These are phyloP conservation scores for Populus hybrid DNA, from an alignment of 441 rosid species.

Conservation along the genomic window DNA sequence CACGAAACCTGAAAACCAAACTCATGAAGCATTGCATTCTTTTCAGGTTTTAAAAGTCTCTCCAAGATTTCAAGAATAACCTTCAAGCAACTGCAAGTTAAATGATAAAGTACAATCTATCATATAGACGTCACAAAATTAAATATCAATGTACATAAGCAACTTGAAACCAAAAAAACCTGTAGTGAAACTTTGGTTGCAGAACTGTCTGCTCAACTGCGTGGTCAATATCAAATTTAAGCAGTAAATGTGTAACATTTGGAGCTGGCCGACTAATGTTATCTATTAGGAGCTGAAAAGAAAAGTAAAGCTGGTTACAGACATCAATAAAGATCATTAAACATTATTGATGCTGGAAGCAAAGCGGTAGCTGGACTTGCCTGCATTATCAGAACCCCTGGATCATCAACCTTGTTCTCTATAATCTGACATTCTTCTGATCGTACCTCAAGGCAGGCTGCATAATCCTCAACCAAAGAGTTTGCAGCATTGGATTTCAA, in stretches of 20 bases:
- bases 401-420: constrained; percentile 75
- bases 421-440: constrained; percentile 70
- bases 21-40: constrained; percentile 83
- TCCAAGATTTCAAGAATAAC: constrained; percentile 90
- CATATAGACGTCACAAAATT: background rate
- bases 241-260: constrained; percentile 86
- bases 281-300: constrained; percentile 79
- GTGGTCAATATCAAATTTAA: constrained; percentile 81
- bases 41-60: constrained; percentile 69
- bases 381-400: constrained; percentile 91
- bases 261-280: constrained; percentile 90
- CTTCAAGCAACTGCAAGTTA: constrained; percentile 79
- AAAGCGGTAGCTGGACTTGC: constrained; percentile 33
- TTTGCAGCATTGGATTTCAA: constrained; percentile 75
- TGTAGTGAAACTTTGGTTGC: constrained; percentile 96
- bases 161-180: constrained; percentile 36
- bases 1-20: constrained; percentile 85
- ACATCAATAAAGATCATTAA: constrained; percentile 14
- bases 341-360: background rate
- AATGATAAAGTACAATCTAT: constrained; percentile 13
- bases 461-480: constrained; percentile 86
- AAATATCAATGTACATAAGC: constrained; percentile 3
- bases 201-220: constrained; percentile 78
- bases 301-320: background rate
- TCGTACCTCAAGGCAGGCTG: constrained; percentile 89